phyloP scores from a whole-genome alignment of 2,329 filamentous ascomycete genomes.

The Claviceps sp. region DNA sequence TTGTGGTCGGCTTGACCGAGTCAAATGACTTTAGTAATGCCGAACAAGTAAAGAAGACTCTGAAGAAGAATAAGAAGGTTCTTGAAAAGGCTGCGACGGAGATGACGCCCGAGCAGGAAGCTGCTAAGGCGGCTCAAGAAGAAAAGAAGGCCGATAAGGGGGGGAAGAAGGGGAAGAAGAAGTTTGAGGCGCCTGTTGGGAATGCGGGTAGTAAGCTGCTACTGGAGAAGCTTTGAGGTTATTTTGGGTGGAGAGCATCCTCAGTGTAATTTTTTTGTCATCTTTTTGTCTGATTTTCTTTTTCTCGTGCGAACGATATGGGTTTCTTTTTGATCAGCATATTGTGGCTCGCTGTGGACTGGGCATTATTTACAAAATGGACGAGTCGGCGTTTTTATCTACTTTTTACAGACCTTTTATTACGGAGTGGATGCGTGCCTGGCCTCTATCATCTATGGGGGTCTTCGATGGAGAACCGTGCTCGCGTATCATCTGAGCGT shows the following conservation, averaged over 20 bases:
- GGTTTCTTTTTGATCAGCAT: neutral
- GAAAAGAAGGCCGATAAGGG: slow-evolving; percentile 29
- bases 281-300: neutral
- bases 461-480: too few relatives aligned
- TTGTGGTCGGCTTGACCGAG: slow-evolving; percentile 71
- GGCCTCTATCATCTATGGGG: too few relatives aligned
- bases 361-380: slow-evolving; percentile 1
- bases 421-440: too few relatives aligned
- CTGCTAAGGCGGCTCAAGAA: slow-evolving; percentile 34
- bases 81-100: slow-evolving; percentile 54
- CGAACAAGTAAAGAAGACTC: slow-evolving; percentile 50
- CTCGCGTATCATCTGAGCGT: neutral
- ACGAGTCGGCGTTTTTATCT: slow-evolving; percentile 1
- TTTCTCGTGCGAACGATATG: neutral
- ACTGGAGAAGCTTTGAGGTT: slow-evolving; percentile 38
- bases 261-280: neutral
- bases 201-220: slow-evolving; percentile 50
- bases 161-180: slow-evolving; percentile 28
- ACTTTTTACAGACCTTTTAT: too few relatives aligned
- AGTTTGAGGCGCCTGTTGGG: slow-evolving; percentile 33
- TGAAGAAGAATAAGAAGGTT: slow-evolving; percentile 61
- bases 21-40: slow-evolving; percentile 54
- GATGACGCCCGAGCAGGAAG: slow-evolving; percentile 40
- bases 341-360: neutral
- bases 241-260: neutral